phyloP scores from a whole-genome alignment of 192 early-diverging fungal species.

The Coemansia pectinata region DNA sequence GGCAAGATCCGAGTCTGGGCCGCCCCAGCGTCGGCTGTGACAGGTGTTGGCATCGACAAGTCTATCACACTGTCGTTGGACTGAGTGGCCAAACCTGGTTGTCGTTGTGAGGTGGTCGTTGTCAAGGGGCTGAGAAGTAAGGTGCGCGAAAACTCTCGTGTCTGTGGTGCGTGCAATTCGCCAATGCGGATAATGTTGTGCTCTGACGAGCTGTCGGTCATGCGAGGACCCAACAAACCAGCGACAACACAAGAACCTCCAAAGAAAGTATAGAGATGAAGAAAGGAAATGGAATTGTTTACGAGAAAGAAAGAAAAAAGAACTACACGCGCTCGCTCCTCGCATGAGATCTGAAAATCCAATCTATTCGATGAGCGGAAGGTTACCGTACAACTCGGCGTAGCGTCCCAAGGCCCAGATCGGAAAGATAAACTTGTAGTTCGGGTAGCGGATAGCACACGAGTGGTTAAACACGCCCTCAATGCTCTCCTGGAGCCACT shows the following conservation, averaged over 20 bases:
- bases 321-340: background rate
- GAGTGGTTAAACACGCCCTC: conserved; percentile 98
- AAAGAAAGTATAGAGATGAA: background rate
- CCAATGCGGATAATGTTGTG: conserved; percentile 13
- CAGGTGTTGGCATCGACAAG: background rate
- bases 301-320: background rate
- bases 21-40: background rate
- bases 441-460: conserved; percentile 84
- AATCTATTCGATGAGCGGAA: conserved; percentile 38
- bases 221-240: conserved; percentile 10
- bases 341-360: background rate
- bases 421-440: conserved; percentile 92
- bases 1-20: conserved; percentile 7
- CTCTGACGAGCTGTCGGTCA: conserved; percentile 24
- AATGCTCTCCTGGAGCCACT: conserved; percentile 96
- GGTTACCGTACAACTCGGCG: conserved; percentile 69
- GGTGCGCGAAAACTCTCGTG: conserved; percentile 9
- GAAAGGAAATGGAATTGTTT: background rate
- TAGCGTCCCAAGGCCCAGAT: conserved; percentile 91
- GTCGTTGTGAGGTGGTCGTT: background rate
- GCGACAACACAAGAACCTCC: background rate
- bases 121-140: conserved; percentile 24
- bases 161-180: conserved; percentile 5
- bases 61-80: background rate
- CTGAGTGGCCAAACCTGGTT: background rate